A percentile compares a stretch with the other conserved stretches of the same genome.
These are phyloP conservation scores for Chlorella sp. DNA, from an alignment of 139 green algal genomes.

Conservation along the genomic window DNA sequence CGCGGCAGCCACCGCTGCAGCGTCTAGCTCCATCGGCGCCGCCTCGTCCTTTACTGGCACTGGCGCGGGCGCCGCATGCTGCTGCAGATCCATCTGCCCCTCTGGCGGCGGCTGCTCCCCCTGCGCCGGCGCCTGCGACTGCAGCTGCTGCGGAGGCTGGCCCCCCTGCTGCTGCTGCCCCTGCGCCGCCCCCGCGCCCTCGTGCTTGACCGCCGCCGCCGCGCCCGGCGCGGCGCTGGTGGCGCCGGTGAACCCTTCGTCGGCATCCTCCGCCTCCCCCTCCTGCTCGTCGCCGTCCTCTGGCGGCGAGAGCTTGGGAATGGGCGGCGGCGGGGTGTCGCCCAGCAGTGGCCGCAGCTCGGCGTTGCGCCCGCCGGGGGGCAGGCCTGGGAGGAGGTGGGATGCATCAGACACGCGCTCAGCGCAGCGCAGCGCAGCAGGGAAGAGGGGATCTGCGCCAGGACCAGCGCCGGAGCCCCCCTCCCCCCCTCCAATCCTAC, in stretches of 20 bases:
- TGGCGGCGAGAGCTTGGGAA: too few relatives aligned
- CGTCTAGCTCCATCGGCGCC: too few relatives aligned
- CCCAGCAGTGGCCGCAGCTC: conserved; percentile 32
- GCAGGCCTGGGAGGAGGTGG: neutral
- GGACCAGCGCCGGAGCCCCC: too few relatives aligned
- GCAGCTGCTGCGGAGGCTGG: neutral
- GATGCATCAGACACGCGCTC: too few relatives aligned
- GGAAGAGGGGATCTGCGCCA: too few relatives aligned
- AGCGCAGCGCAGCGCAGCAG: neutral
- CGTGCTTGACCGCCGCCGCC: neutral
- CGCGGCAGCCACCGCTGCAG: conserved; percentile 4
- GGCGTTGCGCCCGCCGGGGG: too few relatives aligned
- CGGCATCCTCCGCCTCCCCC: neutral
- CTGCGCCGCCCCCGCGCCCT: neutral
- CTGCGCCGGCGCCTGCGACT: neutral
- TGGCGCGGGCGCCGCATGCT: too few relatives aligned
- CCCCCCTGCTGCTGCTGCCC: neutral
- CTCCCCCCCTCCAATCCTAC: neutral
- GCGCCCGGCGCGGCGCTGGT: neutral
- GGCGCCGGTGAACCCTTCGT: neutral
- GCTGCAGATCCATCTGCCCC: conserved; percentile 13
- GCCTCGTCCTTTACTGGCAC: too few relatives aligned
- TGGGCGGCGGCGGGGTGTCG: neutral
- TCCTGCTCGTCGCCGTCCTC: neutral
- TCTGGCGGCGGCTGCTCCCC: neutral